phyloP scores from a whole-genome alignment of 2,329 filamentous ascomycete genomes.

The Trichoderma asperellum region DNA sequence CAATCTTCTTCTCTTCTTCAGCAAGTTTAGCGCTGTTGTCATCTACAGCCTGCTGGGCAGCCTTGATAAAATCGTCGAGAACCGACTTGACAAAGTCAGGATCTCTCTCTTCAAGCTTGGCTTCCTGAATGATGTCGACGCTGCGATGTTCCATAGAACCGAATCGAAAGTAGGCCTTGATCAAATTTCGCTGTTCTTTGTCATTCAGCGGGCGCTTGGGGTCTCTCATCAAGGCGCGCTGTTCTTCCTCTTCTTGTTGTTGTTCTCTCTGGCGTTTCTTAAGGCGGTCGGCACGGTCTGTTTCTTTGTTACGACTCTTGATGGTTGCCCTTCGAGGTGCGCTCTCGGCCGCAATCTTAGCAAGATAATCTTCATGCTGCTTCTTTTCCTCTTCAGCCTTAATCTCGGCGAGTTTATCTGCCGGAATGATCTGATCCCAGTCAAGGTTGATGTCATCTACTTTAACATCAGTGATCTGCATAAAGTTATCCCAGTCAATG shows the following conservation, averaged over 20 bases:
- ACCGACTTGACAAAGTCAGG: conserved; percentile 75
- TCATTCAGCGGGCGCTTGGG: conserved; percentile 88
- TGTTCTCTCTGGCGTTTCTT: conserved; percentile 70
- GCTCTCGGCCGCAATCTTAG: conserved; percentile 80
- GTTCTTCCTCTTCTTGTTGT: conserved; percentile 71
- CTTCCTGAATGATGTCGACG: conserved; percentile 85
- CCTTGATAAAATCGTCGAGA: conserved; percentile 71
- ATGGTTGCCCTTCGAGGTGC: conserved; percentile 75
- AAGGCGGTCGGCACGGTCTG: conserved; percentile 66
- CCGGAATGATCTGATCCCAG: conserved; percentile 98
- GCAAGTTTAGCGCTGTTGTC: conserved; percentile 72
- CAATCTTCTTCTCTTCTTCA: conserved; percentile 78
- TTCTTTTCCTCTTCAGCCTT: conserved; percentile 87
- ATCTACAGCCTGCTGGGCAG: conserved; percentile 63
- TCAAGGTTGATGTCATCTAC: conserved; percentile 79
- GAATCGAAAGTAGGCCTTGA: conserved; percentile 87
- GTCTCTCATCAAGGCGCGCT: conserved; percentile 74
- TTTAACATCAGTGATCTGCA: conserved; percentile 98
- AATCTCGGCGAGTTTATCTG: conserved; percentile 85
- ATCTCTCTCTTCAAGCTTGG: conserved; percentile 82
- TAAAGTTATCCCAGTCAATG: conserved; percentile 85
- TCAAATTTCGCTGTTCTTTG: conserved; percentile 90
- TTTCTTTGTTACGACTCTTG: conserved; percentile 60
- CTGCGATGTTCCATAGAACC: conserved; percentile 87
- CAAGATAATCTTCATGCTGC: conserved; percentile 80